Evolutionary conservation across 192 early-diverging fungal species (phyloP), one percentile per base, ranked within the genome.

Genomic region (Mortierella claussenii): DNA sequence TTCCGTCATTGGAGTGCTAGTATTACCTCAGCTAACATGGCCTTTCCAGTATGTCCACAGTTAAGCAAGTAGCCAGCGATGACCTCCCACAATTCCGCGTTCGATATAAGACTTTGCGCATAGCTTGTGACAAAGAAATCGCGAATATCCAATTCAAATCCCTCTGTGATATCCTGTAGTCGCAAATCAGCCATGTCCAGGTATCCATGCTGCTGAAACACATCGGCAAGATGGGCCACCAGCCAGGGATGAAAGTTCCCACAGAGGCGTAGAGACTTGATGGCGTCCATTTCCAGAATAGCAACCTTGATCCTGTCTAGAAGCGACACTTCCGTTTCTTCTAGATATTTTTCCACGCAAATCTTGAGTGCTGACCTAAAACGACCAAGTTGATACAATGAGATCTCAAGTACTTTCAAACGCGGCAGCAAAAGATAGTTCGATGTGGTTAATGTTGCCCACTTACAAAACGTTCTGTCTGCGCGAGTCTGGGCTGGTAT

Each of bases 181-280:
- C 82, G 69, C 0, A 87, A 53, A 6, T 87, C 78, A 15, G 48
- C 31, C 47, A 68, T 85, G 30, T 87, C 79, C 79, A 92, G 61
- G 26, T 61, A 76, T 17, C 59, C 73, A 37, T 76, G 53, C 20
- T 76, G 73, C 6, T 67, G 51, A 11, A 76, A 28, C 1, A 87
- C 68, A 65, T 90, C 88, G 0, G 80, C 62, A 0, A 88, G 24
- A 43, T 92, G 91, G 0, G 89, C 84, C 12, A 87, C 82, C 10
- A 92, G 80, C 89, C 89, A 90, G 4, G 62, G 51, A 42, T 89
- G 58, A 33, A 62, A 53, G 44, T 53, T 59, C 36, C 79, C 59
- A 40, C 69, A 68, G 51, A 57, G 27, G 21, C 79, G 66, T 44
- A 74, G 24, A 7, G 69, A 68, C 37, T 86, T 82, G 36, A 89